Conservation (phyloP, 164 flowering plant genomes). For the Annona squamosa region DNA sequence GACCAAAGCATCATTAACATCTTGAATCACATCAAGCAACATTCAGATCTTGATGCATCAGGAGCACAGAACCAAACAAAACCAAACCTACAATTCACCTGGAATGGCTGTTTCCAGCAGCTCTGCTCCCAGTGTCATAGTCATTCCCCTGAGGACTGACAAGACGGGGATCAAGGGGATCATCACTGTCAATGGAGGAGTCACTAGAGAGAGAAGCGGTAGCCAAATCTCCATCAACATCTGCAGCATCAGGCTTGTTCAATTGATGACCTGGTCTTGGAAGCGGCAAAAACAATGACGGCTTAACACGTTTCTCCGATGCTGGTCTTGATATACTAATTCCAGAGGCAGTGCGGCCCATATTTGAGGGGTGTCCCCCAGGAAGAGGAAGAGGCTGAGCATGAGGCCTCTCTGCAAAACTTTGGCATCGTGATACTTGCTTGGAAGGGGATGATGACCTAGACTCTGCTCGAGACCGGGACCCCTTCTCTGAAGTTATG, state of each 20-base stretch:
- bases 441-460: constrained; percentile 78
- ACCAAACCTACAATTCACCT: constrained; percentile 56
- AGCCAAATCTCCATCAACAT: constrained; percentile 58
- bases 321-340: constrained; percentile 43
- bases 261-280: constrained; percentile 53
- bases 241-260: constrained; percentile 39
- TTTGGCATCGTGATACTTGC: constrained; percentile 74
- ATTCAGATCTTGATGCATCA: neutral
- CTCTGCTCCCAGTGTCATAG: constrained; percentile 48
- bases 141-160: constrained; percentile 65
- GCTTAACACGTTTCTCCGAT: constrained; percentile 39
- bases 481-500: constrained; percentile 50
- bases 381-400: constrained; percentile 95
- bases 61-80: neutral
- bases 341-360: constrained; percentile 55
- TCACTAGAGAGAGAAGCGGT: constrained; percentile 72
- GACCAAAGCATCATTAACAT: neutral
- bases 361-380: constrained; percentile 28
- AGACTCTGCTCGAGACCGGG: constrained; percentile 52
- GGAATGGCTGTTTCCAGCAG: constrained; percentile 56
- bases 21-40: neutral
- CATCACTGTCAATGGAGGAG: constrained; percentile 69
- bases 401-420: constrained; percentile 77
- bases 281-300: constrained; percentile 43
- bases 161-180: constrained; percentile 51